phyloP scores from a whole-genome alignment of 2,329 filamentous ascomycete genomes.

The Fusarium subglutinans region DNA sequence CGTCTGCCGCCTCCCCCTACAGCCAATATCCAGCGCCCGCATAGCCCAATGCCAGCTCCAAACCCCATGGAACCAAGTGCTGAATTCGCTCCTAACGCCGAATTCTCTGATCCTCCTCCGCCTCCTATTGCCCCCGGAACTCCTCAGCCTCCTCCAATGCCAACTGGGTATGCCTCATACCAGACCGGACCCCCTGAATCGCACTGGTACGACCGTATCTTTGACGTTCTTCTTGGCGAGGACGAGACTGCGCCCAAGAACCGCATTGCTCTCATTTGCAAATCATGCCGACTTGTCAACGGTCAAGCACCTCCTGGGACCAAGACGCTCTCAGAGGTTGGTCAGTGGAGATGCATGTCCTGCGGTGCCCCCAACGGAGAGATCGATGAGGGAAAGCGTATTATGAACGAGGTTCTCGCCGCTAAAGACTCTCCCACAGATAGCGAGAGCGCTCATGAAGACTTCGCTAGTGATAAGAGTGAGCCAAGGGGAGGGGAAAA shows the following conservation, averaged over 20 bases:
- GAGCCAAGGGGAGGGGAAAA: background rate
- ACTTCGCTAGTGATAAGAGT: background rate
- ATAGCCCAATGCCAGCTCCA: slow-evolving; percentile 43
- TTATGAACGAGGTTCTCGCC: slow-evolving; percentile 71
- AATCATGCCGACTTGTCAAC: slow-evolving; percentile 86
- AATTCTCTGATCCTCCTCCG: slow-evolving; percentile 45
- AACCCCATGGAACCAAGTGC: slow-evolving; percentile 56
- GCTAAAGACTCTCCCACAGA: slow-evolving; percentile 27
- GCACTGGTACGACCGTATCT: slow-evolving; percentile 93
- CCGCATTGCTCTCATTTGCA: slow-evolving; percentile 86
- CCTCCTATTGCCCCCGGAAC: slow-evolving; percentile 51
- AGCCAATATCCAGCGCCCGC: slow-evolving; percentile 65
- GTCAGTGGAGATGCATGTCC: slow-evolving; percentile 87
- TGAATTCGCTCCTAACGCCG: slow-evolving; percentile 79
- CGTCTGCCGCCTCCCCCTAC: slow-evolving; percentile 67
- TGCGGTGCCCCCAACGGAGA: slow-evolving; percentile 86
- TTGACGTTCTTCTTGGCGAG: slow-evolving; percentile 92
- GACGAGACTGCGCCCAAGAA: slow-evolving; percentile 95
- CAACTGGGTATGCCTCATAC: slow-evolving; percentile 25
- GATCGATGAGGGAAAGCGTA: slow-evolving; percentile 77
- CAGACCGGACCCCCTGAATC: slow-evolving; percentile 50
- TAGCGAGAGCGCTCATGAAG: slow-evolving; percentile 18
- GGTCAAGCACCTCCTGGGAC: slow-evolving; percentile 93
- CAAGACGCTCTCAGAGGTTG: slow-evolving; percentile 79
- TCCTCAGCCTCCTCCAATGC: slow-evolving; percentile 34